Base-by-base conservation (phyloP, 164 flowering plant genomes). In the Annona cherimola region DNA sequence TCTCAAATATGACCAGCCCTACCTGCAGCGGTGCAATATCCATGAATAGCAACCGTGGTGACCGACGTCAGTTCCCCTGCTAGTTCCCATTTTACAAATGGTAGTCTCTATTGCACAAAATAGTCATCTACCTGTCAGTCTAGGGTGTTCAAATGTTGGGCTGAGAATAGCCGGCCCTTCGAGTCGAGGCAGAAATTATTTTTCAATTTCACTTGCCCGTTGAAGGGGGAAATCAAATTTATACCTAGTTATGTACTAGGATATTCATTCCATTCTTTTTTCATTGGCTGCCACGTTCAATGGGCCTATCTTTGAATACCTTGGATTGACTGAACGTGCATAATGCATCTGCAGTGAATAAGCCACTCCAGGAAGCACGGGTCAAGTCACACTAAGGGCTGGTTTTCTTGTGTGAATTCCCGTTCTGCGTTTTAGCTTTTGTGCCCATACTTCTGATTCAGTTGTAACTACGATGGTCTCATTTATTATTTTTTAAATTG, bases 21-120 rank as follows among this genome's bases (percentile, higher is more conserved):
- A 76, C 63, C 55, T 76, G 62, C 72, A 72, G 67, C 71, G 42
- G 43, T 76, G 78, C 74, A 71, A 76, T 57, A 71, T 76, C 55
- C 70, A 72, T 4, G 64, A 43, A 40, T 73, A 55, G 63, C 42
- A 12, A 18, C 35, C n/a, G 44, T 64, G 43, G 44, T 35, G 6
- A 50, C 14, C 5, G 14, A 50, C 57, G 14, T 50, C 14, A 9
- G 11, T 50, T 50, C 57, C 57, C 14, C 57, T 11, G 14, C 14
- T 5, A 50, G 57, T 50, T 50, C 14, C 57, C 57, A 50, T 50
- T 50, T 50, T 50, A 9, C 3, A 50, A 50, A 50, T 50, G 57
- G 57, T 50, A 16, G 18, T 12, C 14, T 2, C 57, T 50, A 5
- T 11, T 50, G 14, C 57, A 50, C 57, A 8, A 9, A 11, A 7